Evolutionary conservation across 2,329 filamentous ascomycete genomes (phyloP), one percentile per base, ranked within the genome.

Genomic region (Microdochium bolleyi): DNA sequence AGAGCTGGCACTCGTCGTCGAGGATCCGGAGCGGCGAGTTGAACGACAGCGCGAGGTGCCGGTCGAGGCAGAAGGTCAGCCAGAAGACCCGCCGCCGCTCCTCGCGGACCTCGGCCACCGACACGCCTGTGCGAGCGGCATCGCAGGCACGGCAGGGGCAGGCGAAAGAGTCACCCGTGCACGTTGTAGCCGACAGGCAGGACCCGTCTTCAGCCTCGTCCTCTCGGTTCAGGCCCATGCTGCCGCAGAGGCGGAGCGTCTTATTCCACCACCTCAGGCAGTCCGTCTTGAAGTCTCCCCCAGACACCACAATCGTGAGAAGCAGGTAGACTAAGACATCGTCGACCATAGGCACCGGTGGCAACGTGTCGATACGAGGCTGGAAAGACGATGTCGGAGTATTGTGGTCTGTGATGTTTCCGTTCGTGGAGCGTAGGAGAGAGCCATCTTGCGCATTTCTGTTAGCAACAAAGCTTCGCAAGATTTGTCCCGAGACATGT

Each of bases 31-130:
- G 76, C 0, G 92, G 92, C 49, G 89, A 81, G 66, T 96, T 96
- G 70, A 95, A 96, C 75, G 91, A 96, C 14, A 96, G 75, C 0
- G 91, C 89, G 49, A 96, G 72, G 70, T 96, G 92, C 41, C 92
- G 83, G 69, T 96, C 92, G 50, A 94, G 88, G 50, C 88, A 89
- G 72, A 95, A 96, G 52, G 94, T 77, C 14, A 96, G 78, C 92
- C 92, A 96, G 92, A 92, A 96, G 58, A 94, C 89, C 32, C 92
- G 83, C 53, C 92, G 83, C 52, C 92, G 79, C 66, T 96, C 92
- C 70, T 96, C 92, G 52, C 89, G 82, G 66, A 94, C 89, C 66
- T 96, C 92, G 38, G 85, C 77, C 52, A 46, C 19, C 8, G 41
- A 46, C 10, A 46, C 13, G 9, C 41, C 41, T 22, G 41, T 11